Evolutionary conservation across 306 rosid genomes (phyloP).

Genomic region (Albizia julibrissin): DNA sequence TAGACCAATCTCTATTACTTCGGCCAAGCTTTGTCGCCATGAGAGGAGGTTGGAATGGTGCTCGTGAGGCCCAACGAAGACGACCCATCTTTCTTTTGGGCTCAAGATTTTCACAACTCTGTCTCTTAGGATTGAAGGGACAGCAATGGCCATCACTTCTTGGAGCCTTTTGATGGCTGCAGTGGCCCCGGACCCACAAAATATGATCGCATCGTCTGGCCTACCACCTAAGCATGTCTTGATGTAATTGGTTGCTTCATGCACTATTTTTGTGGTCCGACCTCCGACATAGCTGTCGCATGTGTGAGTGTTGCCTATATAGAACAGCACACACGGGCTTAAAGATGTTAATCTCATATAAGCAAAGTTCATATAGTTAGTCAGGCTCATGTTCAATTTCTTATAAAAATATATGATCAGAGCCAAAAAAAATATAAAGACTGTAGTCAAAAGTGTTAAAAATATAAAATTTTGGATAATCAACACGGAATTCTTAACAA

Average conservation of each 20-base stretch:
- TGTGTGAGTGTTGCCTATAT: conserved; percentile 75
- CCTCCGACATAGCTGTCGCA: conserved; percentile 77
- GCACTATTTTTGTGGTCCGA: conserved; percentile 63
- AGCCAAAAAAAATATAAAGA: no score
- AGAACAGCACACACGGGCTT: not conserved
- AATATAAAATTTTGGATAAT: no score
- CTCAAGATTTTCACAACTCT: conserved; percentile 35
- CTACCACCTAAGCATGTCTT: conserved; percentile 75
- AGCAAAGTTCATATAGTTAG: no score
- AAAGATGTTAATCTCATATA: no score
- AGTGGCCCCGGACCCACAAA: conserved; percentile 87
- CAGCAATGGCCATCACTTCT: conserved; percentile 76
- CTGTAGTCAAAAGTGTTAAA: no score
- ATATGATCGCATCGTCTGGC: conserved; percentile 55
- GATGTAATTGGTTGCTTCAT: conserved; percentile 57
- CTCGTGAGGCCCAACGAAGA: conserved; percentile 83
- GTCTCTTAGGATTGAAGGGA: conserved; percentile 70
- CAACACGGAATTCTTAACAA: not conserved
- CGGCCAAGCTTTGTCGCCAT: conserved; percentile 83
- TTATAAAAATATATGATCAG: no score
- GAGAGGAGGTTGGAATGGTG: conserved; percentile 90
- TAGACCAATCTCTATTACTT: conserved; percentile 74
- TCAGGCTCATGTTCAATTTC: no score
- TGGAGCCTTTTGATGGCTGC: conserved; percentile 84
- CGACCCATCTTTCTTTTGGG: conserved; percentile 77